Evolutionary conservation across 306 rosid genomes (phyloP).

Genomic region (Pyrus pyrifolia): DNA sequence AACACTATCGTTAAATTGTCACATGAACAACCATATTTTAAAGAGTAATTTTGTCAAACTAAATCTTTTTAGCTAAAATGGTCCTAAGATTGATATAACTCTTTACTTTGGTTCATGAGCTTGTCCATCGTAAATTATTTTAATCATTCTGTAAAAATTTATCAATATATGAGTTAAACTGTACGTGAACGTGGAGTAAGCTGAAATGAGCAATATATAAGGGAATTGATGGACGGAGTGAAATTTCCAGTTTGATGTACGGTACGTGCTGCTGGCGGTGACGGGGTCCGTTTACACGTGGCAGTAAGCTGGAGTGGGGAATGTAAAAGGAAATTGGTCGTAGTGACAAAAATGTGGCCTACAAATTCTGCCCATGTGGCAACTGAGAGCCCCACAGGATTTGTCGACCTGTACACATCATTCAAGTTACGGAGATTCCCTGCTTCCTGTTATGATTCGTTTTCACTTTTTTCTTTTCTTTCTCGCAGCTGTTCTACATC

Average conservation of each 20-base stretch:
- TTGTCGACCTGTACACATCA: slow-evolving; percentile 7
- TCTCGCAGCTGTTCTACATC: neutral
- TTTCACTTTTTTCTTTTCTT: neutral
- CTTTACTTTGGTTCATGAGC: accelerated
- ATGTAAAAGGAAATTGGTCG: neutral
- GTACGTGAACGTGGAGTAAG: too few relatives aligned
- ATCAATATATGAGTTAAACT: too few relatives aligned
- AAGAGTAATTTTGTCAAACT: too few relatives aligned
- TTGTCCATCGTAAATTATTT: too few relatives aligned
- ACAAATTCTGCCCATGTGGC: slow-evolving; percentile 4
- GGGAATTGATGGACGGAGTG: too few relatives aligned
- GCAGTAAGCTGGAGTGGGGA: neutral
- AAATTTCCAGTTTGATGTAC: neutral
- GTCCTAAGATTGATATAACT: too few relatives aligned
- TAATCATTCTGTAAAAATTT: too few relatives aligned
- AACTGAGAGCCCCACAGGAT: neutral
- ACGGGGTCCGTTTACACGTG: neutral
- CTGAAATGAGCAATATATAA: too few relatives aligned
- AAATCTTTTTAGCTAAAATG: too few relatives aligned
- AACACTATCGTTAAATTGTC: too few relatives aligned
- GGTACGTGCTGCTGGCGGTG: neutral
- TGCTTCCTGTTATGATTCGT: neutral
- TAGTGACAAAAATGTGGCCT: neutral
- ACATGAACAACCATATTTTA: too few relatives aligned
- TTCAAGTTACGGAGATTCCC: neutral